These are phyloP conservation scores for Boletus semigastroideus DNA, from an alignment of 1,284 basidiomycete genomes.

Conservation along the genomic window DNA sequence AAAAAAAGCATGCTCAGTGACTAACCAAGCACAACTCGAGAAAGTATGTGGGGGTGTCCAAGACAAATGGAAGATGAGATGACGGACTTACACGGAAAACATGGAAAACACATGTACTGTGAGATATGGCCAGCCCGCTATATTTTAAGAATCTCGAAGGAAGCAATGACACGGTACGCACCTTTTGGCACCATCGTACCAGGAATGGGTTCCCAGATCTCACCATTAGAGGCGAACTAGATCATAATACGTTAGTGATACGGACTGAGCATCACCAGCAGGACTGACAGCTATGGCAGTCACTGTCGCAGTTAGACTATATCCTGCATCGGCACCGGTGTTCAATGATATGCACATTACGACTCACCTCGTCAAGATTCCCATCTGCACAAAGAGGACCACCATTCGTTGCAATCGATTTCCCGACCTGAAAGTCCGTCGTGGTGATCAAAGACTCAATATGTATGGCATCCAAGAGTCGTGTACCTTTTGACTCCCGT, in stretches of 20 bases:
- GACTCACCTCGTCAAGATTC: neutral
- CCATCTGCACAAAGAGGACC: slow-evolving; percentile 1
- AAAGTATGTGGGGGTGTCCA: too few species aligned
- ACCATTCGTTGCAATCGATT: slow-evolving; percentile 6
- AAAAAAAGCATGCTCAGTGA: neutral
- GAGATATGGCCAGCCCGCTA: neutral
- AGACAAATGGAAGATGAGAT: neutral
- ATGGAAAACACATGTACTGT: neutral
- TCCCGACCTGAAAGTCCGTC: neutral
- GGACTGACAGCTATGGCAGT: neutral
- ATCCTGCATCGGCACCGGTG: neutral
- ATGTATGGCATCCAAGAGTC: neutral
- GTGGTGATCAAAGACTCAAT: neutral
- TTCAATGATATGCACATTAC: neutral
- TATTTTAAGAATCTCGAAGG: too few species aligned
- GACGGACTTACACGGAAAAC: neutral
- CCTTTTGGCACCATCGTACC: too few species aligned
- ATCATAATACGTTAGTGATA: neutral
- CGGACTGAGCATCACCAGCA: neutral
- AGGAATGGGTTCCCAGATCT: neutral
- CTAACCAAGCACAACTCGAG: neutral
- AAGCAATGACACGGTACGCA: neutral
- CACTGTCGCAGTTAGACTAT: neutral
- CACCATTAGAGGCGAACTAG: neutral
- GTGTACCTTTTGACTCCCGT: slow-evolving; percentile 5